A percentile compares a stretch with the other conserved stretches of the same genome.
Conservation (phyloP, 1,284 basidiomycete genomes). For the Ustilago shanxiensis region DNA sequence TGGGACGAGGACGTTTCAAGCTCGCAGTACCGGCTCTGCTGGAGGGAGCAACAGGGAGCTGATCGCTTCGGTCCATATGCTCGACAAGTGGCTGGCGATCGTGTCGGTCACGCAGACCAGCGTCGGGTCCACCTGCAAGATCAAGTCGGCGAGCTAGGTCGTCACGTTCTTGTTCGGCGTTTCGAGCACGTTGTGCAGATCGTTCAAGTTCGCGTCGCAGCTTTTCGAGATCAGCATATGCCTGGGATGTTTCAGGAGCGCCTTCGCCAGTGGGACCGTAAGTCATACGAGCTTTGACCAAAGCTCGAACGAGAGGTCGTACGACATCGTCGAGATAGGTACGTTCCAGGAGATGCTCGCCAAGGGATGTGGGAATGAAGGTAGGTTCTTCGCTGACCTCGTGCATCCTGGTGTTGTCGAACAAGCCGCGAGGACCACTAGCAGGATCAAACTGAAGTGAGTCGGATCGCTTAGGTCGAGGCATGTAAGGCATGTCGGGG, state of each 20-base stretch:
- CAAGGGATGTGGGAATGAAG: constrained; percentile 45
- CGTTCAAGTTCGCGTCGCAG: constrained; percentile 45
- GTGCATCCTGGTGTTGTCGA: constrained; percentile 18
- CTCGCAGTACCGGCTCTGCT: constrained; percentile 2
- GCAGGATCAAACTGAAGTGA: constrained; percentile 15
- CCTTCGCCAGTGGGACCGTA: constrained; percentile 13
- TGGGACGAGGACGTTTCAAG: constrained; percentile 28
- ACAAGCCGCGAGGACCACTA: constrained; percentile 12
- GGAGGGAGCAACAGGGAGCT: neutral
- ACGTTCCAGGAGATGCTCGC: constrained; percentile 49
- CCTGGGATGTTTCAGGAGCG: constrained; percentile 22
- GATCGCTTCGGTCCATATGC: constrained; percentile 5
- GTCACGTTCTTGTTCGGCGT: constrained; percentile 51
- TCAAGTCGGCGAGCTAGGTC: constrained; percentile 51
- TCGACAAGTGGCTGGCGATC: constrained; percentile 19
- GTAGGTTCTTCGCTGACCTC: constrained; percentile 34
- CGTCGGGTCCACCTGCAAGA: constrained; percentile 25
- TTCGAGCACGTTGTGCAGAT: constrained; percentile 36
- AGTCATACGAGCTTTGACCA: constrained; percentile 49
- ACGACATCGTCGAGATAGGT: constrained; percentile 56
- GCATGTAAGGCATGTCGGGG: constrained; percentile 14
- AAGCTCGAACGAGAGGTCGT: constrained; percentile 45
- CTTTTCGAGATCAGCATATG: constrained; percentile 50
- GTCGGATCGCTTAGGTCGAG: constrained; percentile 41
- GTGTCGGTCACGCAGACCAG: constrained; percentile 18